Conservation (phyloP, 2,329 filamentous ascomycete species). For the Hymenoscyphus fructigenus region DNA sequence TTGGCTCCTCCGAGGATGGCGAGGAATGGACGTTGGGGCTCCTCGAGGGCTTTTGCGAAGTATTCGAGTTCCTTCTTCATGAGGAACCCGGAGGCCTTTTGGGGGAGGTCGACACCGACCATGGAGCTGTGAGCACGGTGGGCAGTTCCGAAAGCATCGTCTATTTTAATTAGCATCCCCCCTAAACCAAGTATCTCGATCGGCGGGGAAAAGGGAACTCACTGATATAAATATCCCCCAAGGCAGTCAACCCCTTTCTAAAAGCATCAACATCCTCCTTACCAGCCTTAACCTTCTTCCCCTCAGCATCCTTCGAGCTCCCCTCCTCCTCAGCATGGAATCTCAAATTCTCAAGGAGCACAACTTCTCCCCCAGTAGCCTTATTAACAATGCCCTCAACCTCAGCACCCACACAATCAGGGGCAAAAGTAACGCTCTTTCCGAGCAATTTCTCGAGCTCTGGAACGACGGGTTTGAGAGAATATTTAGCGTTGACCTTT, state of each 20-base stretch:
- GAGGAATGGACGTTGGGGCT: slow-evolving; percentile 91
- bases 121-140: slow-evolving; percentile 99
- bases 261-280: slow-evolving; percentile 90
- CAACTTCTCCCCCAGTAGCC: slow-evolving; percentile 75
- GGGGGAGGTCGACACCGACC: slow-evolving; percentile 93
- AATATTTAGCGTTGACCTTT: slow-evolving; percentile 88
- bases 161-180: slow-evolving; percentile 44
- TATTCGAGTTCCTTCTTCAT: slow-evolving; percentile 99
- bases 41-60: slow-evolving; percentile 95
- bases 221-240: slow-evolving; percentile 98
- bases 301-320: slow-evolving; percentile 86
- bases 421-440: slow-evolving; percentile 81
- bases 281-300: slow-evolving; percentile 98
- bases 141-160: slow-evolving; percentile 97
- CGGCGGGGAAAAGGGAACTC: slow-evolving; percentile 41
- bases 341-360: slow-evolving; percentile 95
- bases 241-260: slow-evolving; percentile 88
- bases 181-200: not conserved
- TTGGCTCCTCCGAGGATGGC: slow-evolving; percentile 98
- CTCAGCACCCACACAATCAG: slow-evolving; percentile 86
- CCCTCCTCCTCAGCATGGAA: slow-evolving; percentile 99
- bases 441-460: slow-evolving; percentile 88
- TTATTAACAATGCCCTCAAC: slow-evolving; percentile 87
- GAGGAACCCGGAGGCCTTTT: slow-evolving; percentile 96
- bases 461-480: slow-evolving; percentile 83